Conservation (phyloP, 345 rosid genomes). For the Populus simonii region DNA sequence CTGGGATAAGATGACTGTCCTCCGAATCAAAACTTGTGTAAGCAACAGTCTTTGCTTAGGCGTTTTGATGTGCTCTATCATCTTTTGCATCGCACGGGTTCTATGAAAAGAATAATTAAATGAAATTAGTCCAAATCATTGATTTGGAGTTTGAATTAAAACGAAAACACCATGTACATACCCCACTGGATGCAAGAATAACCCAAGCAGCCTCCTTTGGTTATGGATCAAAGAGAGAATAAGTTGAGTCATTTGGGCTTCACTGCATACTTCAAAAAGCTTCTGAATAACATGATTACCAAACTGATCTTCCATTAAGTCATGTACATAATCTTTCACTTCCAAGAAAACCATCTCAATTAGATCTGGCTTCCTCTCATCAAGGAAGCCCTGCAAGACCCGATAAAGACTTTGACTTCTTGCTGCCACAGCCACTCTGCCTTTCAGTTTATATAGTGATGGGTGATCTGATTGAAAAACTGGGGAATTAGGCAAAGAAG, state of each 20-base stretch:
- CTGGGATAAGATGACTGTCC: conserved; percentile 15
- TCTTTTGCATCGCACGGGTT: conserved; percentile 24
- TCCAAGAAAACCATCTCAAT: conserved; percentile 27
- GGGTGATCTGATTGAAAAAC: background rate
- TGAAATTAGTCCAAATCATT: background rate
- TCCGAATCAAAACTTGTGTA: conserved; percentile 9
- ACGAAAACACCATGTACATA: background rate
- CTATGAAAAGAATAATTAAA: background rate
- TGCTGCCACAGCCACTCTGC: conserved; percentile 9
- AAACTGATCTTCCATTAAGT: conserved; percentile 20
- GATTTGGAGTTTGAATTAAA: background rate
- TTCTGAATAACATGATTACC: conserved; percentile 29
- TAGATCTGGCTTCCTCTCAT: conserved; percentile 2
- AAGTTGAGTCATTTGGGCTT: conserved; percentile 20
- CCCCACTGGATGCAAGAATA: conserved; percentile 30
- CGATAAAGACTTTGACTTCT: conserved; percentile 5
- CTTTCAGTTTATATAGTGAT: conserved; percentile 14
- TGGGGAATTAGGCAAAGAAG: background rate
- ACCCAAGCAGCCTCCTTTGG: conserved; percentile 5
- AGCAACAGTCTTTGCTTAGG: conserved; percentile 10
- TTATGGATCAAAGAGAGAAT: background rate
- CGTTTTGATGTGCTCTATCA: conserved; percentile 5
- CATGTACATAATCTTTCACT: conserved; percentile 25
- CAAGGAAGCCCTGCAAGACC: conserved; percentile 8
- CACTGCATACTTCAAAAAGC: conserved; percentile 16